Base-by-base conservation (phyloP, 116 monocot species). In the Zostera marina region DNA sequence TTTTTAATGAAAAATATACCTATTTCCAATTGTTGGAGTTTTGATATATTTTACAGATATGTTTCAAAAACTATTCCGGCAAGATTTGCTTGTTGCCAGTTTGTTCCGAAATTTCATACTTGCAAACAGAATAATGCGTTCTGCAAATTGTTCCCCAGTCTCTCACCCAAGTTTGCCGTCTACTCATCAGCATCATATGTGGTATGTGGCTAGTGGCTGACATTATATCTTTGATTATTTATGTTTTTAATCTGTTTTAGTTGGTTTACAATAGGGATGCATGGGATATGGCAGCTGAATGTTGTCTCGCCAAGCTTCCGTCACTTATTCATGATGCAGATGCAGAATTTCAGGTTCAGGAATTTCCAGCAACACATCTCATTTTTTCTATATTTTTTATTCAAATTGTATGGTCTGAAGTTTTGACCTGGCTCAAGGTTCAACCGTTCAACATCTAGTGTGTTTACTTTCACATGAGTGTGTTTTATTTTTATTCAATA, bases 211-310 rank as follows among this genome's bases (percentile, higher is more conserved):
- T 65, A 42, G 41, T 44, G 7, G 17, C 9, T 8, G 1, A n/a
- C 6, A 42, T 15, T 53, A 17, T 48, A 5, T 60, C 44, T 3
- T 13, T 54, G n/a, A 21, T 15, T 20, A 9, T 66, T 54, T 1
- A 12, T 39, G 46, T 24, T 26, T 3, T 59, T 63, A 16, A 72
- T 48, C 11, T 70, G 57, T 22, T 26, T 54, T 25, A 21, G 9
- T 54, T 63, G 20, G 14, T 47, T 47, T 7, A 19, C 41, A 54
- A 3, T 51, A 94, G 94, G 94, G 89, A 94, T 77, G 94, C 94
- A 66, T 94, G 94, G 94, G 94, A 94, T 54, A 88, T 94, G 94
- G 94, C 94, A 68, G 88, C 94, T 40, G 94, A 94, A 71, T 79
- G 77, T 24, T 94, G 94, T 49, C 80, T 94, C 24, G 79, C 85